Base-by-base conservation (phyloP, 1,284 basidiomycete species). In the Trametes pubescens region DNA sequence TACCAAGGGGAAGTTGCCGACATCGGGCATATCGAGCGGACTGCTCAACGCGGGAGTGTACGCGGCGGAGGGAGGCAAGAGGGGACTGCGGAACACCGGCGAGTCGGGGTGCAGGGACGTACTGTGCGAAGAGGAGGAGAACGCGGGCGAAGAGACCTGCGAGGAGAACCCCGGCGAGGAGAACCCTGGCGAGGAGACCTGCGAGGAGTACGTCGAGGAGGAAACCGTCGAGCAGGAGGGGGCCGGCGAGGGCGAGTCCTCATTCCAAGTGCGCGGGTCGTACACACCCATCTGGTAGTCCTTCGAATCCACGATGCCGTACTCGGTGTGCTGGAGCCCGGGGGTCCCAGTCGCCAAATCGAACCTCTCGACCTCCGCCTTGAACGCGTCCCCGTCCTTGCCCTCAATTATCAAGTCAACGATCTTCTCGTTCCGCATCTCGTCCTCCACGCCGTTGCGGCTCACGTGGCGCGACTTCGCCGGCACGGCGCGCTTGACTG, bases 401-500 rank as follows among this genome's bases (percentile, higher is more conserved):
- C 64, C 67, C 43, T 60, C 35, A 13, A 59, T 34, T 26, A 72
- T 46, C 34, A 70, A 55, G 6, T 57, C 43, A 2, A 68, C 73
- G 51, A 75, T 48, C 32, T 49, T 49, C 38, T 59, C 56, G 64
- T 65, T 67, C 29, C 72, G 69, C 58, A 61, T 53, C 29, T 56
- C 48, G 38, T 72, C 69, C 29, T 52, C 55, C n/a, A 53, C 59
- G 35, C 69, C 70, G 51, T 72, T 74, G 35, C 71, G 63, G 61
- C 72, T 72, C 22, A 71, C 69, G 18, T 70, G 72, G 51, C 73
- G 69, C 66, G 66, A 66, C 61, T 64, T 66, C 26, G 67, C 64
- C 40, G 68, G 66, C 22, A 59, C 62, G 2, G 53, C 53, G 38
- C 72, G 69, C 43, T 52, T 32, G 14, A 57, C 38, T 13, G 82